Evolutionary conservation across 176 grass and related monocot species (phyloP).

Genomic region (Phragmites australis): DNA sequence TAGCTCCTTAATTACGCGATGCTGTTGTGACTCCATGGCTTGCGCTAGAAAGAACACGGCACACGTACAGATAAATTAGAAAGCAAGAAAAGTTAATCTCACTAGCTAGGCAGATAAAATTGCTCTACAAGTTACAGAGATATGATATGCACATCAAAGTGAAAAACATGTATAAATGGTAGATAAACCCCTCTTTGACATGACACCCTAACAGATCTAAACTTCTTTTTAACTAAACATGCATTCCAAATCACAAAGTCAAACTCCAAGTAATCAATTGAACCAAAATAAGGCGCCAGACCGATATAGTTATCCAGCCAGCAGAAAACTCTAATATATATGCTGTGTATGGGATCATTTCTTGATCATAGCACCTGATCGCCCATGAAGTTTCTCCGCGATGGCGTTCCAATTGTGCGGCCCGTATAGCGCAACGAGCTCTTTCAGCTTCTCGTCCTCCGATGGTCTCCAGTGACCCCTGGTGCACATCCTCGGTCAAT

Average conservation of each 20-base stretch:
- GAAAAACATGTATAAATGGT: conserved; percentile 16
- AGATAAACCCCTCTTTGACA: conserved; percentile 31
- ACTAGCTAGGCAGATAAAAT: conserved; percentile 11
- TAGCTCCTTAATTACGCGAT: conserved; percentile 19
- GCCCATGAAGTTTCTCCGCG: conserved; percentile 87
- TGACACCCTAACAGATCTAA: conserved; percentile 64
- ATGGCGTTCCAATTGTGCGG: conserved; percentile 95
- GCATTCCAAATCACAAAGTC: conserved; percentile 30
- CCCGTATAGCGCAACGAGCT: conserved; percentile 66
- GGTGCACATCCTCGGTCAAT: conserved; percentile 62
- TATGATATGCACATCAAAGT: conserved; percentile 46
- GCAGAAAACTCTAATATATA: not conserved
- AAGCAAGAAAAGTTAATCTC: conserved; percentile 43
- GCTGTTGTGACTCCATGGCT: conserved; percentile 23
- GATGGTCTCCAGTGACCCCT: conserved; percentile 95
- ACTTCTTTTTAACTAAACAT: conserved; percentile 33
- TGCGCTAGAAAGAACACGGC: conserved; percentile 25
- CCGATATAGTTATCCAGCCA: not conserved
- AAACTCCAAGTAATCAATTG: conserved; percentile 22
- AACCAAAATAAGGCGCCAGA: conserved; percentile 1
- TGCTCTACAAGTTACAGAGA: conserved; percentile 49
- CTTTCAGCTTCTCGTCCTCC: conserved; percentile 89
- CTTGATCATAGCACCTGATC: conserved; percentile 66
- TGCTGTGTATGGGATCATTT: not conserved
- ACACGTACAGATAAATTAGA: conserved; percentile 35